Conservation (phyloP, 805 yeast genomes). For the Grigorovia yakushimaensis region DNA sequence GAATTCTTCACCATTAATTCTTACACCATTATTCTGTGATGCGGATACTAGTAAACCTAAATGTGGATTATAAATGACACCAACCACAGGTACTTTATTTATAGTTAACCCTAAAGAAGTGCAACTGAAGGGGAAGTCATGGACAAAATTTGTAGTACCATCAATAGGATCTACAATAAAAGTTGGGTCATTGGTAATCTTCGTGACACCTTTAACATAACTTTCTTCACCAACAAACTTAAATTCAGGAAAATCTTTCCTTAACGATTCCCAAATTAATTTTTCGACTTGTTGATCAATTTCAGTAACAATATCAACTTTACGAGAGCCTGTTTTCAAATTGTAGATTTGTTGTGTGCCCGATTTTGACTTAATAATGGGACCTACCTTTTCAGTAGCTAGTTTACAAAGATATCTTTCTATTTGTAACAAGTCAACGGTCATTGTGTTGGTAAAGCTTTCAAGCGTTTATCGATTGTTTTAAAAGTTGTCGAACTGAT, state of each 20-base stretch:
- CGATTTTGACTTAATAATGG: conserved; percentile 38
- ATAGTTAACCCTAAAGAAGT: conserved; percentile 52
- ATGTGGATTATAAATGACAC: conserved; percentile 56
- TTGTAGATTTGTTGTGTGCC: conserved; percentile 33
- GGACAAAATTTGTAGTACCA: conserved; percentile 59
- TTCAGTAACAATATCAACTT: conserved; percentile 57
- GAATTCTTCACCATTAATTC: conserved; percentile 36
- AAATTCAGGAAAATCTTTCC: conserved; percentile 36
- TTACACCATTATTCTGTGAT: conserved; percentile 46
- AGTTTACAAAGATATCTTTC: conserved; percentile 20
- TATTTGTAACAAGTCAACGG: conserved; percentile 17
- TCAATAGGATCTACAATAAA: conserved; percentile 59
- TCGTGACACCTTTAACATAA: conserved; percentile 39
- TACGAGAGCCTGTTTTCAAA: conserved; percentile 25
- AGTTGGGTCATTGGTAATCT: conserved; percentile 43
- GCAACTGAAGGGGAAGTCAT: conserved; percentile 53
- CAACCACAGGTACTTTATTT: conserved; percentile 42
- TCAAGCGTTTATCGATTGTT: no score
- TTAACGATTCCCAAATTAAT: conserved; percentile 27
- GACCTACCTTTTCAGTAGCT: conserved; percentile 32
- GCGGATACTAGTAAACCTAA: conserved; percentile 43
- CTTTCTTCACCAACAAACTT: conserved; percentile 56
- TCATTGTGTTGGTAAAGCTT: conserved; percentile 7
- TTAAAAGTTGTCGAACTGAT: no score
- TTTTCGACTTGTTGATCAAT: conserved; percentile 50